Evolutionary conservation across 768 basidiomycete genomes (phyloP).

Genomic region (Favolaschia claudopus): DNA sequence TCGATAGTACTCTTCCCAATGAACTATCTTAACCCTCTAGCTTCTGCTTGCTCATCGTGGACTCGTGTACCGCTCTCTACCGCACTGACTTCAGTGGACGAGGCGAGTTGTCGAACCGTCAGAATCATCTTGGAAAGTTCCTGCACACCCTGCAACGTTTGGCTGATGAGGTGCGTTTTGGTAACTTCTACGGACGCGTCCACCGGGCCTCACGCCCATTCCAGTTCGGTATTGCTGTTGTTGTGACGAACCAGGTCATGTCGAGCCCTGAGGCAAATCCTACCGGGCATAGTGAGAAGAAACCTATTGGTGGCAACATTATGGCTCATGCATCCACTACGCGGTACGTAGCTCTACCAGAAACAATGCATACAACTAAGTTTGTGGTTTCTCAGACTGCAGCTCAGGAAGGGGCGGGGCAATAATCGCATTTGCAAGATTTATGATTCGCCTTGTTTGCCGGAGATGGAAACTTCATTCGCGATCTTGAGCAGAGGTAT

Average conservation of each 20-base stretch:
- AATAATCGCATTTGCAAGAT: constrained; percentile 95
- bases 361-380: constrained; percentile 7
- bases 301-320: constrained; percentile 99
- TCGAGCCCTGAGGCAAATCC: constrained; percentile 97
- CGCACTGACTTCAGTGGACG: constrained; percentile 95
- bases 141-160: constrained; percentile 90
- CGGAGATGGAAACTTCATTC: constrained; percentile 95
- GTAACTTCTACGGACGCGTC: constrained; percentile 14
- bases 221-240: constrained; percentile 97
- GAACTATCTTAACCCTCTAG: constrained; percentile 50
- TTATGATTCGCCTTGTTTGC: constrained; percentile 96
- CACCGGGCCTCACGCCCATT: constrained; percentile 20
- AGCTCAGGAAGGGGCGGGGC: constrained; percentile 91
- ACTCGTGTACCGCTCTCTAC: constrained; percentile 95
- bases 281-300: constrained; percentile 91
- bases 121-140: constrained; percentile 96
- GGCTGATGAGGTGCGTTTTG: constrained; percentile 85
- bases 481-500: constrained; percentile 93
- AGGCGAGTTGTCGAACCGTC: constrained; percentile 93
- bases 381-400: constrained; percentile 60
- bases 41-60: constrained; percentile 95
- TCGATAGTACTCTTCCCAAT: too few relatives aligned
- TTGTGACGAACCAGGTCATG: constrained; percentile 98
- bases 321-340: constrained; percentile 99
- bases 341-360: constrained; percentile 56